Percentiles rank a stretch among this genome's conserved stretches.
Conservation (phyloP, 2,329 filamentous ascomycete species). For the Pestalotiopsis sp. region DNA sequence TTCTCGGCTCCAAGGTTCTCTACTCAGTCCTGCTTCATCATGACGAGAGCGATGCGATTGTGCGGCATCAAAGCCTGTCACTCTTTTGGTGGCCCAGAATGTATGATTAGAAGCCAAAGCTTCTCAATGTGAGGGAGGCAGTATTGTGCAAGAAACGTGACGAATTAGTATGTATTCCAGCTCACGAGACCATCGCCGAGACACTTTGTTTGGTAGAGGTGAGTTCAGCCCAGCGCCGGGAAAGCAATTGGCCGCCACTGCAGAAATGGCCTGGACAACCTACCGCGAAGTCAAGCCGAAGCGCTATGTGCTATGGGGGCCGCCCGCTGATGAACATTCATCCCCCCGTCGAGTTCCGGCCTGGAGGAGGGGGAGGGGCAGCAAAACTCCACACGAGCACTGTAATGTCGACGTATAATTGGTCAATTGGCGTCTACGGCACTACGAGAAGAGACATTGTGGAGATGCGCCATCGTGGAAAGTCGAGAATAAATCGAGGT, state of each 20-base stretch:
- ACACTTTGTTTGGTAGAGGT: not conserved
- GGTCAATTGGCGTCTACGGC: not conserved
- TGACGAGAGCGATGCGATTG: too few species aligned
- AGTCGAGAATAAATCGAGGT: not conserved
- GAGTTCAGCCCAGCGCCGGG: not conserved
- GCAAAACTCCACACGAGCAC: not conserved
- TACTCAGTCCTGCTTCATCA: too few species aligned
- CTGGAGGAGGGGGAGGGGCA: conserved; percentile 9
- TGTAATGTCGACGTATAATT: not conserved
- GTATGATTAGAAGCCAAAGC: too few species aligned
- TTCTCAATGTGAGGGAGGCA: too few species aligned
- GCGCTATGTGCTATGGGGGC: not conserved
- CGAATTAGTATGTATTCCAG: too few species aligned
- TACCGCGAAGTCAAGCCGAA: not conserved
- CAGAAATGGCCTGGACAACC: not conserved
- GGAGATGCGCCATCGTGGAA: not conserved
- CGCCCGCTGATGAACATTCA: conserved; percentile 6
- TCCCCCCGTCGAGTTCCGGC: not conserved
- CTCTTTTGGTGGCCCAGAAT: too few species aligned
- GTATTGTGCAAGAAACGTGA: too few species aligned
- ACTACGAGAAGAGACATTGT: not conserved
- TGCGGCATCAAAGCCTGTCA: too few species aligned
- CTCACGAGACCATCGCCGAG: too few species aligned
- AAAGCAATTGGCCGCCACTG: conserved; percentile 4
- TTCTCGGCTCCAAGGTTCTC: too few species aligned